Percentiles rank a stretch among this genome's conserved stretches.
phyloP scores from a whole-genome alignment of 495 filamentous ascomycete species.

The Xylaria cubensis region DNA sequence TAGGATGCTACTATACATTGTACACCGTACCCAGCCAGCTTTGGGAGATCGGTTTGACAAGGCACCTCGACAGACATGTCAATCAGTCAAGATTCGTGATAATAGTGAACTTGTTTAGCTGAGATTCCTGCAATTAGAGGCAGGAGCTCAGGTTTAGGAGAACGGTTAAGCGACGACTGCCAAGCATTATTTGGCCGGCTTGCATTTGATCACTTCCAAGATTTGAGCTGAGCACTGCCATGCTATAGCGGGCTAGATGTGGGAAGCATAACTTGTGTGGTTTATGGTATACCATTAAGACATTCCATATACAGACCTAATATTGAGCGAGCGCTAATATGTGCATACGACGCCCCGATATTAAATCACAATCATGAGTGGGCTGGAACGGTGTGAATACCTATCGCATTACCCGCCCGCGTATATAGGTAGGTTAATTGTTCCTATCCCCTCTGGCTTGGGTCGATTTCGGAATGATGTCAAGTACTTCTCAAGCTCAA shows the following conservation, averaged over 20 bases:
- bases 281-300: constrained; percentile 13
- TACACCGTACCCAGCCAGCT: constrained; percentile 4
- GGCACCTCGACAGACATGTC: not conserved
- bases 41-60: not conserved
- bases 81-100: not conserved
- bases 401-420: constrained; percentile 30
- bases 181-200: constrained; percentile 9
- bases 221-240: constrained; percentile 16
- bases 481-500: not conserved
- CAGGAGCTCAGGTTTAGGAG: not conserved
- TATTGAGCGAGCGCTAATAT: constrained; percentile 31
- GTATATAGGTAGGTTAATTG: constrained; percentile 32
- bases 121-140: not conserved
- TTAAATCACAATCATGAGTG: constrained; percentile 42
- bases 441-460: not conserved
- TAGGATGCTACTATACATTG: constrained; percentile 3
- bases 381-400: constrained; percentile 34
- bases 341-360: constrained; percentile 42
- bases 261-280: not conserved
- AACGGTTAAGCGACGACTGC: constrained; percentile 3
- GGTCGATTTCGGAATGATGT: not conserved
- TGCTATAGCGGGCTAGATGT: constrained; percentile 13
- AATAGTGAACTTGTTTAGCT: constrained; percentile 10
- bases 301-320: constrained; percentile 5
- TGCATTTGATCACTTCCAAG: constrained; percentile 18